Evolutionary conservation across 805 yeast species (phyloP), one percentile per base, ranked within the genome.

Genomic region (Cyberlindnera xylosilytica): DNA sequence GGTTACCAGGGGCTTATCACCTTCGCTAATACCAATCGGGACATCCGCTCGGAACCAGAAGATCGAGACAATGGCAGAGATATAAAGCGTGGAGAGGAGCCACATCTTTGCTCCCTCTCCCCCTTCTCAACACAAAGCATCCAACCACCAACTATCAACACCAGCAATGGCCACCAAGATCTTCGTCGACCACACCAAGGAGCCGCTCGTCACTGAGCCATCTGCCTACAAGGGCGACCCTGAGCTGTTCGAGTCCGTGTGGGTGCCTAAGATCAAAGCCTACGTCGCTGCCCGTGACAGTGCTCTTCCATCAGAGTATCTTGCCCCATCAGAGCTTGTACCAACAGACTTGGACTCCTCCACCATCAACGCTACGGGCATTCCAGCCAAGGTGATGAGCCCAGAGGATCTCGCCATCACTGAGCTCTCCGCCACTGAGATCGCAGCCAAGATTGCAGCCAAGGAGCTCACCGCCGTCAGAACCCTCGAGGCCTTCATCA

Each of bases 401-500:
- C 42, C 30, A 3, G 45, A 46, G 23, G 44, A 57, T 12, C 31
- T 56, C 4, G 22, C 19, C 29, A 42, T 48, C 38, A 47, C 53
- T 11, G 46, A 24, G 12, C 26, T 45, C 12, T 35, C 43, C 9
- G 54, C 56, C 16, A 26, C 30, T 13, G 36, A 39, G 6, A 41
- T 50, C 12, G 53, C 48, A 4, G 8, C 17, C 3, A 45, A 43
- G 43, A 44, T 49, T n/a, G 37, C 42, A 4, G 17, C 44, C 11
- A 37, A 42, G 30, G 50, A 57, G 36, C 65, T 66, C 63, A 54
- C 66, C 4, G 56, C 82, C 1, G 58, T 63, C 0, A 67, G 71
- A 36, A 79, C 79, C 2, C 61, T 75, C 2, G 60, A 60, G 6
- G 83, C 85, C 1, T 79, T 73, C 57, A 69, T 77, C 51, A 78